Conservation (phyloP, 257 asterid species). For the Scutellaria galericulata region DNA sequence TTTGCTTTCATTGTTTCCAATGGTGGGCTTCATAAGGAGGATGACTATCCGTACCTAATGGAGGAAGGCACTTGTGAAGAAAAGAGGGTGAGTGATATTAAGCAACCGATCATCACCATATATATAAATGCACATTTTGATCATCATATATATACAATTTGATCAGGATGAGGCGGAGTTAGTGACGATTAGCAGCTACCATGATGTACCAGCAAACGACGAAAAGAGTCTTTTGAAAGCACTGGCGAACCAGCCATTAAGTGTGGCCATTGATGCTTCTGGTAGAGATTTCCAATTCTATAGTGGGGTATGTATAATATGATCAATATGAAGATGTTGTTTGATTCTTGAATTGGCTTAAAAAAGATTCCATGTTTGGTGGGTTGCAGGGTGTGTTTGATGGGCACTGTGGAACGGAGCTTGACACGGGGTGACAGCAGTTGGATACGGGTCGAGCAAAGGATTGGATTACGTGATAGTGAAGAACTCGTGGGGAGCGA, state of each 20-base stretch:
- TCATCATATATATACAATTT: neutral
- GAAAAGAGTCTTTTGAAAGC: slow-evolving; percentile 65
- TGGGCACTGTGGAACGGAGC: slow-evolving; percentile 64
- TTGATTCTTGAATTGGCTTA: too few relatives aligned
- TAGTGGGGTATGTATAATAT: slow-evolving; percentile 50
- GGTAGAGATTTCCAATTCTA: slow-evolving; percentile 81
- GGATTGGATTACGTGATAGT: slow-evolving; percentile 55
- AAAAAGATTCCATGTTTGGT: too few relatives aligned
- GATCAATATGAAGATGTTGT: neutral
- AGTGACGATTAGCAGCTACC: slow-evolving; percentile 52
- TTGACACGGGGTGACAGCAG: slow-evolving; percentile 66
- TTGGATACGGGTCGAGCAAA: slow-evolving; percentile 59
- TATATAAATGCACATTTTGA: neutral
- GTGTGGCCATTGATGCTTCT: slow-evolving; percentile 79
- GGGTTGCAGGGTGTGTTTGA: slow-evolving; percentile 63
- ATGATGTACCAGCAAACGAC: slow-evolving; percentile 64
- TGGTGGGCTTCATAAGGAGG: slow-evolving; percentile 69
- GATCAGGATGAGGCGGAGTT: slow-evolving; percentile 43
- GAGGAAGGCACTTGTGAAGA: slow-evolving; percentile 70
- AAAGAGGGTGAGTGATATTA: slow-evolving; percentile 45
- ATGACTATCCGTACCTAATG: slow-evolving; percentile 75
- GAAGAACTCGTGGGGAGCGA: slow-evolving; percentile 76
- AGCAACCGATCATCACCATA: neutral
- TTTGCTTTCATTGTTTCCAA: slow-evolving; percentile 58
- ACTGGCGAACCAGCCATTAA: slow-evolving; percentile 69